Percentiles rank a stretch among this genome's conserved stretches.
phyloP scores from a whole-genome alignment of 257 asterid genomes.

The Solanum arcanum region DNA sequence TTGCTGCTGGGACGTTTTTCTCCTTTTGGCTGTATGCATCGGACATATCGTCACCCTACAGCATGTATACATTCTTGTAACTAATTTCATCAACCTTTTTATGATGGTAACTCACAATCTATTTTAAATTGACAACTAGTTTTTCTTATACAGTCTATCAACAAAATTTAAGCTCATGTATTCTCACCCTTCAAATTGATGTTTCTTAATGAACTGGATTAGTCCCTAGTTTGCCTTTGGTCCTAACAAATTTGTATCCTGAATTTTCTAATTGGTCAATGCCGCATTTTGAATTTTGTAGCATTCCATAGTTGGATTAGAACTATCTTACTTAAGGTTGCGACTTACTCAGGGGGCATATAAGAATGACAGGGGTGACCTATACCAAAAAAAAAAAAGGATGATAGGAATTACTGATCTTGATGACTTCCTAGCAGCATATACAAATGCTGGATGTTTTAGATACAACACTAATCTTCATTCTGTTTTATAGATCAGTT shows the following conservation, averaged over 20 bases:
- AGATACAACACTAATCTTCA: not conserved
- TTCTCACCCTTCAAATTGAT: not conserved
- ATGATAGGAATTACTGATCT: not conserved
- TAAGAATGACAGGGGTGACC: not conserved
- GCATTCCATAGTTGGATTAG: not conserved
- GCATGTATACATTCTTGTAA: conserved; percentile 54
- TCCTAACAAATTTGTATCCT: not conserved
- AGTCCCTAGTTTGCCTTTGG: not conserved
- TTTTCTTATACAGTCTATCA: not conserved
- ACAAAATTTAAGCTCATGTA: not conserved
- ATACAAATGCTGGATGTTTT: not conserved
- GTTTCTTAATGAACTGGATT: not conserved
- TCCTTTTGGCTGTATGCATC: conserved; percentile 63
- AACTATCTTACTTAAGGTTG: not conserved
- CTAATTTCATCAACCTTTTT: conserved; percentile 54
- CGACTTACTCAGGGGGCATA: not conserved
- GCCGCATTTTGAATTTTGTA: not conserved
- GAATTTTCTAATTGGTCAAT: not conserved
- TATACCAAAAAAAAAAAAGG: not conserved
- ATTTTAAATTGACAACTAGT: conserved; percentile 15
- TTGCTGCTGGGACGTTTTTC: conserved; percentile 57
- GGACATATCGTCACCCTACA: conserved; percentile 45
- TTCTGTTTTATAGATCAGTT: not conserved
- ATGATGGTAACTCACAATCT: conserved; percentile 56
- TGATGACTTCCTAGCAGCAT: not conserved